Conservation (phyloP, 345 rosid genomes). For the Heritiera littoralis region DNA sequence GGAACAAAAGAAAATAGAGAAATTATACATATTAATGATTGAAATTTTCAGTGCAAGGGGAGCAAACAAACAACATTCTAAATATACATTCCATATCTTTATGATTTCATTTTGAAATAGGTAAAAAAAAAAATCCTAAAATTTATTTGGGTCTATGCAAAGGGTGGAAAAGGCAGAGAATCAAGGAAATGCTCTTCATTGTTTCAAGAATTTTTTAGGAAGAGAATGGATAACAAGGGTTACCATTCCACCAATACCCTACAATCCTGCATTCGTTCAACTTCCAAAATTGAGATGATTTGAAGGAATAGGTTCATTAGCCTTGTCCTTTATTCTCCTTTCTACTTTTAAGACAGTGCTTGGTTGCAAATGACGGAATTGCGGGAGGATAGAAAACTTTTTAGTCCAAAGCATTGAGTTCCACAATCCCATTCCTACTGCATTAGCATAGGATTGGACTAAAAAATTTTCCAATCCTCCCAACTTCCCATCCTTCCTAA, state of each 20-base stretch:
- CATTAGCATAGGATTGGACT: background rate
- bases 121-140: background rate
- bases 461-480: background rate
- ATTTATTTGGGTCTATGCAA: background rate
- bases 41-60: background rate
- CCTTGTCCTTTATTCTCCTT: background rate
- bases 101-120: background rate
- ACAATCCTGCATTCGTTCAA: background rate
- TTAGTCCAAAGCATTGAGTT: background rate
- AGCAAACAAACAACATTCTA: background rate
- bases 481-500: background rate
- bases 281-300: background rate
- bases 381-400: background rate
- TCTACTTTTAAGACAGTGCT: background rate
- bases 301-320: background rate
- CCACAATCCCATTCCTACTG: background rate
- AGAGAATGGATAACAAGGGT: background rate
- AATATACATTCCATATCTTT: too few species aligned
- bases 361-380: background rate
- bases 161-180: background rate
- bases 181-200: background rate
- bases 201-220: background rate
- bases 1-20: slow-evolving; percentile 15
- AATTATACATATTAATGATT: background rate
- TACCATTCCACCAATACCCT: background rate